Evolutionary conservation across 169 alveolate genomes (phyloP).

Genomic region (Plasmodium malariae): DNA sequence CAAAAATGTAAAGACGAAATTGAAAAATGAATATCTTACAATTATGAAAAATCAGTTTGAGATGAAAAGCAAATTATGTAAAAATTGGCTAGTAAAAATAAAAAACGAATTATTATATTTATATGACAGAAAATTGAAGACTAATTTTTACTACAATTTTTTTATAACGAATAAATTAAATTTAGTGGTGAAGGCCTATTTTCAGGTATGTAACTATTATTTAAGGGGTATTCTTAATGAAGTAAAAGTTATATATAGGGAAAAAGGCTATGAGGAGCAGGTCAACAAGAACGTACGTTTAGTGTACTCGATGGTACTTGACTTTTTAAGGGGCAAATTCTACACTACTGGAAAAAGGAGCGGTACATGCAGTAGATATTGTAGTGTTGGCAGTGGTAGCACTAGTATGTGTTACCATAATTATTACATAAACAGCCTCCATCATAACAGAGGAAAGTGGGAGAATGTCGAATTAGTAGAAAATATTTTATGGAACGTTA

Average conservation of each 20-base stretch:
- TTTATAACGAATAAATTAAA: conserved; percentile 25
- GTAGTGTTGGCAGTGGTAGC: too few relatives aligned
- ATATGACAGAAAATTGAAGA: conserved; percentile 36
- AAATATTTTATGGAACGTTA: neutral
- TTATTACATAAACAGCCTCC: too few relatives aligned
- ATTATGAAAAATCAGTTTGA: neutral
- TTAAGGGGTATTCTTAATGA: neutral
- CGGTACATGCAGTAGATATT: too few relatives aligned
- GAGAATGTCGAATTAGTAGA: neutral
- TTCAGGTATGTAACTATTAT: conserved; percentile 17
- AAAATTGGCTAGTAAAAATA: neutral
- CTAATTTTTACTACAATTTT: conserved; percentile 28
- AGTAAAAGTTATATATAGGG: neutral
- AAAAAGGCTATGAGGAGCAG: conserved; percentile 13
- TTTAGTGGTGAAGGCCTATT: conserved; percentile 5
- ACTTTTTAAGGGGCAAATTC: too few relatives aligned
- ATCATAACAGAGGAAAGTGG: neutral
- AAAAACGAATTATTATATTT: conserved; percentile 27
- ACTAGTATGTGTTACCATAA: too few relatives aligned
- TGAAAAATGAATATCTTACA: conserved; percentile 6
- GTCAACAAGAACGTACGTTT: neutral
- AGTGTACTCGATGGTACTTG: too few relatives aligned
- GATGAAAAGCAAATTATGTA: conserved; percentile 3
- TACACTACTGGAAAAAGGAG: too few relatives aligned
- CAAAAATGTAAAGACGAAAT: conserved; percentile 2